Percentiles rank a stretch among this genome's conserved stretches.
These are phyloP conservation scores for Cajanus cajan DNA, from an alignment of 306 rosid genomes.

Conservation along the genomic window DNA sequence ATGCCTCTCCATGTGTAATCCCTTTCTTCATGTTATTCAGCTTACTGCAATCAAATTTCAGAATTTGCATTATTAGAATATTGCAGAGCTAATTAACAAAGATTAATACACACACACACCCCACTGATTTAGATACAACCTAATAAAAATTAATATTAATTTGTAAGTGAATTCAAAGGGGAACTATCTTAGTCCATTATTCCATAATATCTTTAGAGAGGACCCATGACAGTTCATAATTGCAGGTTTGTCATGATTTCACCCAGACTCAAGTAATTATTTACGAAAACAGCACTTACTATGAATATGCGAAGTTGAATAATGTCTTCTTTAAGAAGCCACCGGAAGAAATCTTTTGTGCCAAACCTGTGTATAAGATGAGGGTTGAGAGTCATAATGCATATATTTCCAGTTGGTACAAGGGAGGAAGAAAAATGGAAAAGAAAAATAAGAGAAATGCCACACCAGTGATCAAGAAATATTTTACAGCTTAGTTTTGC, in stretches of 20 bases:
- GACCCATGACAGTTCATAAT: neutral
- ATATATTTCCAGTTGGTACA: neutral
- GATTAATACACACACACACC: neutral
- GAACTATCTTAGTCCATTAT: neutral
- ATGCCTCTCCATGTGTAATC: constrained; percentile 46
- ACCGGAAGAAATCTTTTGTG: constrained; percentile 73
- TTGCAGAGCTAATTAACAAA: neutral
- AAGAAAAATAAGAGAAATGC: neutral
- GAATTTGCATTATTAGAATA: constrained; percentile 22
- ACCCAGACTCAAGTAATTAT: neutral
- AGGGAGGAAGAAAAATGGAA: constrained; percentile 17
- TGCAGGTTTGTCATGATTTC: neutral
- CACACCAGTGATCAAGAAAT: constrained; percentile 23
- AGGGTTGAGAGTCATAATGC: constrained; percentile 17
- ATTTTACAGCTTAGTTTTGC: constrained; percentile 11
- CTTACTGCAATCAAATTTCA: constrained; percentile 58
- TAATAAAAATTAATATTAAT: neutral
- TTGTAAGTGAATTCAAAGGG: neutral
- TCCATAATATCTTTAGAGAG: constrained; percentile 2
- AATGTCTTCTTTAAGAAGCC: constrained; percentile 66
- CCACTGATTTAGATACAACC: constrained; percentile 8
- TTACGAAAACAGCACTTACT: constrained; percentile 51
- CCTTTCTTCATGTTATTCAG: constrained; percentile 70
- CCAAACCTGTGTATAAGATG: constrained; percentile 63
- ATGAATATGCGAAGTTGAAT: constrained; percentile 73